Evolutionary conservation across 441 rosid species (phyloP), one percentile per base, ranked within the genome.

Genomic region (Erodium chrysanthum): DNA sequence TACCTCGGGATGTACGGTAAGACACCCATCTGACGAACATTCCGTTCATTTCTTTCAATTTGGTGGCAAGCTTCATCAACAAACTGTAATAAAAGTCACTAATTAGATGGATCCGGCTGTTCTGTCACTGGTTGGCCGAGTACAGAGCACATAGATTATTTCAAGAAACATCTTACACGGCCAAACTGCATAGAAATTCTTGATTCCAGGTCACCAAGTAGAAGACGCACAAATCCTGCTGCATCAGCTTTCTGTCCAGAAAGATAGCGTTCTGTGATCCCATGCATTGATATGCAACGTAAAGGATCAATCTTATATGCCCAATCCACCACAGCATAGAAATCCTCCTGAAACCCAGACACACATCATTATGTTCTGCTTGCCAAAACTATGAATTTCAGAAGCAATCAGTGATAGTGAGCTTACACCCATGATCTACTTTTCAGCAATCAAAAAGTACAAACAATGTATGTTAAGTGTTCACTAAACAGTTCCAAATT

Each of bases 171-270:
- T 87, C 93, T 54, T 84, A 95, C 99, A 65, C 86, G 97, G 67
- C 82, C 79, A 59, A 95, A 95, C 76, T 92, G 99, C 91, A 84
- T 77, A 73, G 99, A 92, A 76, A 95, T 83, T 81, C 89, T 88
- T 4, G 96, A 88, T 79, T 92, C 97, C 71, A 95, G 83, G 73
- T 88, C 98, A 61, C 96, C 99, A 67, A 95, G 98, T 85, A 95
- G 83, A 73, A 92, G 84, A 25, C 99, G 96, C 80, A 95, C 99
- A 78, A 92, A 95, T 67, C 99, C 99, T 62, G 99, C 98, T 44
- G 98, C 98, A 81, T 95, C 99, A 79, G 98, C 98, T 86, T 92
- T 95, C 81, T 92, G 99, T 73, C 97, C 98, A 78, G 97, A 92
- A 50, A 92, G 92, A 78, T 90, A 95, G 46, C 90, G 85, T 76